Conservation (phyloP, 352 stramenopile genomes). For the Phytophthora tentaculata region DNA sequence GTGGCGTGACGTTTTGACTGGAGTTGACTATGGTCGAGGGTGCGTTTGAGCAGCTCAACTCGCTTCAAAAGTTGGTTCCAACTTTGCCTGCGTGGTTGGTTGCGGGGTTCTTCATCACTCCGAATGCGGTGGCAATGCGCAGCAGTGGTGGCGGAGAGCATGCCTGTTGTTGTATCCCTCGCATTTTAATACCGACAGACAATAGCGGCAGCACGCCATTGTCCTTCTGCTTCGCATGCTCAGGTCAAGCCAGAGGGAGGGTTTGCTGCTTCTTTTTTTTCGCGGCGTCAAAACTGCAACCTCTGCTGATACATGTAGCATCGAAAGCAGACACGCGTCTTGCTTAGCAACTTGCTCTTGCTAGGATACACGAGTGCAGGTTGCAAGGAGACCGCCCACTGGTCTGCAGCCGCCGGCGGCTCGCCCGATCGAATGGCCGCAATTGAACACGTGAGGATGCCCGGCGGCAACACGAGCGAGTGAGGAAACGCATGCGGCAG, state of each 20-base stretch:
- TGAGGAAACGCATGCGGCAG: conserved; percentile 7
- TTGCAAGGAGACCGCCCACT: neutral
- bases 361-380: conserved; percentile 1
- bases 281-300: conserved; percentile 20
- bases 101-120: neutral
- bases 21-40: conserved; percentile 30
- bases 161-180: neutral
- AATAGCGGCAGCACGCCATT: conserved; percentile 12
- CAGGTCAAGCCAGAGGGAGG: conserved; percentile 7
- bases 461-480: neutral
- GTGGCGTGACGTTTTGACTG: conserved; percentile 30
- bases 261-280: conserved; percentile 37
- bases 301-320: neutral
- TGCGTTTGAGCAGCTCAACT: conserved; percentile 13
- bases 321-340: conserved; percentile 5
- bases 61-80: neutral
- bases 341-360: neutral
- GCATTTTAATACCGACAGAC: neutral
- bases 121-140: neutral
- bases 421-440: conserved; percentile 25
- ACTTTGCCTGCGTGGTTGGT: neutral
- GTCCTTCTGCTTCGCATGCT: conserved; percentile 16
- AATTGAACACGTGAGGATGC: conserved; percentile 24
- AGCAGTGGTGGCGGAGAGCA: neutral
- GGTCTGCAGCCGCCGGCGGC: neutral